A percentile compares a stretch with the other conserved stretches of the same genome.
Conservation (phyloP, 2,329 filamentous ascomycete genomes). For the Ophiostoma triangulosporum region DNA sequence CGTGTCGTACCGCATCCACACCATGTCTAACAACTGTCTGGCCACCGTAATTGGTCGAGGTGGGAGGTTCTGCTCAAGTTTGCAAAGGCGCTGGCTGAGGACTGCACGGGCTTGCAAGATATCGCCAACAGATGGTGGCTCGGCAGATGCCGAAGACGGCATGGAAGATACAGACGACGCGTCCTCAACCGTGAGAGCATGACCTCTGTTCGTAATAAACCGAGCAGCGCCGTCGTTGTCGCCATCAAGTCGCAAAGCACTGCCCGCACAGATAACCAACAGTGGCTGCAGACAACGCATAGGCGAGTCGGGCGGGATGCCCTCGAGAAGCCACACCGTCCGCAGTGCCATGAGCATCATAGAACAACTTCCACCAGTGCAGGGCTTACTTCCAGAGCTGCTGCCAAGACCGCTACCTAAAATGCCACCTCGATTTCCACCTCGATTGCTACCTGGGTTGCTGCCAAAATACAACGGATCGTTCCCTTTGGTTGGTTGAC, state of each 20-base stretch:
- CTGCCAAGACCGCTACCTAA: background rate
- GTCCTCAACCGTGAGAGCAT: background rate
- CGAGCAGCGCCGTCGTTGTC: background rate
- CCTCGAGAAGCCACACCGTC: slow-evolving; percentile 5
- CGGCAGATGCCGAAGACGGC: background rate
- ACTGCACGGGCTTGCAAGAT: background rate
- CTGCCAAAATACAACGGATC: background rate
- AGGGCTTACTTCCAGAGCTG: too few relatives aligned
- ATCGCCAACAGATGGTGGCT: background rate
- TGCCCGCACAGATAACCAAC: slow-evolving; percentile 15
- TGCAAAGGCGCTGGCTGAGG: slow-evolving; percentile 17
- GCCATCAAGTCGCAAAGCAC: slow-evolving; percentile 8
- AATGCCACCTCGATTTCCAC: too few relatives aligned
- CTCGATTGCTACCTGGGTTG: background rate
- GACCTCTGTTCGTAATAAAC: too few relatives aligned
- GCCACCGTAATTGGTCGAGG: slow-evolving; percentile 26
- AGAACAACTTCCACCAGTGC: too few relatives aligned
- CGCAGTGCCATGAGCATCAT: slow-evolving; percentile 10
- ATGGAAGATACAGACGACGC: background rate
- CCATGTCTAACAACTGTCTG: slow-evolving; percentile 23
- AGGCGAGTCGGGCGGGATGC: slow-evolving; percentile 13
- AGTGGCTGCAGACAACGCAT: slow-evolving; percentile 17
- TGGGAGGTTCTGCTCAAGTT: slow-evolving; percentile 25
- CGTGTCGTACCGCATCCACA: slow-evolving; percentile 27
- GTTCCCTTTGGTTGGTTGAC: background rate